Evolutionary conservation across 768 basidiomycete genomes (phyloP).

Genomic region (Psilocybe cyanescens): DNA sequence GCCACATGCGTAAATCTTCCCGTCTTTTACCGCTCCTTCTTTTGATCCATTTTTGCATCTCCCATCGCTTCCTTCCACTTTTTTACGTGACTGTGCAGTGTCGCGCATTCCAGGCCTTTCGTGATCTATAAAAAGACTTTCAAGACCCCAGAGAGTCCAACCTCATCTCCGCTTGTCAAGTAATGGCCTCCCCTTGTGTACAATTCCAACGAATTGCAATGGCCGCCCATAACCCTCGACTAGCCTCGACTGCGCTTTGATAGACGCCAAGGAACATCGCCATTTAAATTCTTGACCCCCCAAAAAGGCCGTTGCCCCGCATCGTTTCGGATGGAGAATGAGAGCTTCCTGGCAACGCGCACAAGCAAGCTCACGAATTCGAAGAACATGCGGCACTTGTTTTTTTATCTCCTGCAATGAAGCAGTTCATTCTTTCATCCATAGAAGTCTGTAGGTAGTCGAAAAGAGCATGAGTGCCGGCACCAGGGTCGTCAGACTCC

Average conservation of each 20-base stretch:
- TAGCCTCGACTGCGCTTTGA: background rate
- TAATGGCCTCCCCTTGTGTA: no score
- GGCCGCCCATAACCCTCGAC: background rate
- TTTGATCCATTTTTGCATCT: background rate
- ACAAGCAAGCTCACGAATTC: background rate
- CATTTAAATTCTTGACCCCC: background rate
- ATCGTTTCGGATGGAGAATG: no score
- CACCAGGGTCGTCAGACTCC: no score
- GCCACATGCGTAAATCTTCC: slow-evolving; percentile 18
- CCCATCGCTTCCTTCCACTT: background rate
- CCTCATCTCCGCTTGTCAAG: background rate
- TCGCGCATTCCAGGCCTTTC: background rate
- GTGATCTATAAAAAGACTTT: background rate
- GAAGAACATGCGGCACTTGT: background rate
- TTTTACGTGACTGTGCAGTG: background rate
- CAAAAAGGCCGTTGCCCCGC: no score
- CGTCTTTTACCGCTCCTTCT: slow-evolving; percentile 16
- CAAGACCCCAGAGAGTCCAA: slow-evolving; percentile 12
- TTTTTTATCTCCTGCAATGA: background rate
- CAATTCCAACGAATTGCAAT: background rate
- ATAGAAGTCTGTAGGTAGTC: background rate
- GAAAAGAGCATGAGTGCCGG: no score
- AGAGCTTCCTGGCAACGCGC: background rate
- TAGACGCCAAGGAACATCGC: background rate
- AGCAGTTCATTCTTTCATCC: background rate